A percentile compares a stretch with the other conserved stretches of the same genome.
phyloP scores from a whole-genome alignment of 106 monocot species.

The Dendrobium nobile region DNA sequence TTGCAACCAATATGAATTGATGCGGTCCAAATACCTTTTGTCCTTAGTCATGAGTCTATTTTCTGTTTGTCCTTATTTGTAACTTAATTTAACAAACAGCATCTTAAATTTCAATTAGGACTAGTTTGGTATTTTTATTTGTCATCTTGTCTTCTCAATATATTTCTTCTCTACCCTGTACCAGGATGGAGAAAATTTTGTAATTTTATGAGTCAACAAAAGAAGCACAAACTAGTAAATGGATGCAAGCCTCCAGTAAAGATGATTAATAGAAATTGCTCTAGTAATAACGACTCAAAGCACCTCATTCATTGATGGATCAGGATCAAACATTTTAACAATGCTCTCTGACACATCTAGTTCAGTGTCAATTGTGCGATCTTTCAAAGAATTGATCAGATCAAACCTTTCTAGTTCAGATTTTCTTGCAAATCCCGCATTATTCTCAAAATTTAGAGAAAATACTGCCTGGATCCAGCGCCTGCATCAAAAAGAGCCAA shows the following conservation, averaged over 20 bases:
- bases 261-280: not conserved
- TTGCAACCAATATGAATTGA: too few species aligned
- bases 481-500: slow-evolving; percentile 25
- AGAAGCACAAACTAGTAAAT: not conserved
- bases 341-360: slow-evolving; percentile 61
- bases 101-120: too few species aligned
- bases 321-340: slow-evolving; percentile 43
- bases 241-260: not conserved
- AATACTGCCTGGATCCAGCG: slow-evolving; percentile 97
- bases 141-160: too few species aligned
- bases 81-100: too few species aligned
- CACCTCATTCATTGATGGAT: slow-evolving; percentile 69
- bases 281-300: not conserved
- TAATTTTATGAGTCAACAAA: not conserved
- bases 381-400: not conserved
- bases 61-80: too few species aligned
- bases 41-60: too few species aligned
- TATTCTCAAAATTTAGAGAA: not conserved
- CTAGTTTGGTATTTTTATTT: too few species aligned
- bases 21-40: too few species aligned
- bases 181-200: not conserved
- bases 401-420: slow-evolving; percentile 7
- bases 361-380: slow-evolving; percentile 22
- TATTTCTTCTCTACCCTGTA: too few species aligned
- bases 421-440: not conserved